Evolutionary conservation across 208 protist species (phyloP).

Genomic region (Trypanosoma conorhini): DNA sequence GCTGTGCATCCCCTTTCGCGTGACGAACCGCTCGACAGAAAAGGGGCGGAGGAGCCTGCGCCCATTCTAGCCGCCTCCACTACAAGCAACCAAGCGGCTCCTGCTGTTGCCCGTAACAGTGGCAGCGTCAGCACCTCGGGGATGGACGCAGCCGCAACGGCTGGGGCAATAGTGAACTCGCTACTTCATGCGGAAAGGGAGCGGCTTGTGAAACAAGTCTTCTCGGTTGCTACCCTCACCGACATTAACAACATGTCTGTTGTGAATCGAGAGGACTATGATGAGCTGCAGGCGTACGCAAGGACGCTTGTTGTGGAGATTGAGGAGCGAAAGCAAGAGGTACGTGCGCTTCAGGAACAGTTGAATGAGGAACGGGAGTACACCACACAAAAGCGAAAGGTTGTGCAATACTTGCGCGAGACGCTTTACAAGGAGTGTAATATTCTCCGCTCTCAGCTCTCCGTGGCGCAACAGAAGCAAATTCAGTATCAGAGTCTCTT

Average conservation of each 20-base stretch:
- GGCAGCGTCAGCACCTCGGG: background rate
- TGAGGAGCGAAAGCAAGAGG: constrained; percentile 46
- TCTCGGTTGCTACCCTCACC: constrained; percentile 69
- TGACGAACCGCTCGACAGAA: background rate
- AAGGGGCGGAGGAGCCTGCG: background rate
- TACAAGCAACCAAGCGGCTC: no score
- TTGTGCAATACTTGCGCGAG: constrained; percentile 82
- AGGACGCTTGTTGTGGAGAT: constrained; percentile 53
- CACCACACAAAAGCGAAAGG: constrained; percentile 46
- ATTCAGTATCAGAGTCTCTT: constrained; percentile 22
- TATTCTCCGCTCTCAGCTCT: constrained; percentile 77
- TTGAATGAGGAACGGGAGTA: constrained; percentile 62
- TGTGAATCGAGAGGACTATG: constrained; percentile 54
- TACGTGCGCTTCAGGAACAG: constrained; percentile 38
- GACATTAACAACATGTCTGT: constrained; percentile 58
- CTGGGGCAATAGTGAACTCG: background rate
- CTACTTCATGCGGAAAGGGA: background rate
- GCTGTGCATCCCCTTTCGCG: background rate
- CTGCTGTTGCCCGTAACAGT: no score
- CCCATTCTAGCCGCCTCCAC: background rate
- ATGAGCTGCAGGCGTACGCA: constrained; percentile 32
- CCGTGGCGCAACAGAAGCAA: constrained; percentile 37
- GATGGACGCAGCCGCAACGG: background rate
- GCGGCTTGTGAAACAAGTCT: constrained; percentile 37
- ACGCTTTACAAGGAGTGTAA: constrained; percentile 83